These are phyloP conservation scores for Aegilops umbellulata DNA, from an alignment of 176 grass and related monocot genomes.

Conservation along the genomic window DNA sequence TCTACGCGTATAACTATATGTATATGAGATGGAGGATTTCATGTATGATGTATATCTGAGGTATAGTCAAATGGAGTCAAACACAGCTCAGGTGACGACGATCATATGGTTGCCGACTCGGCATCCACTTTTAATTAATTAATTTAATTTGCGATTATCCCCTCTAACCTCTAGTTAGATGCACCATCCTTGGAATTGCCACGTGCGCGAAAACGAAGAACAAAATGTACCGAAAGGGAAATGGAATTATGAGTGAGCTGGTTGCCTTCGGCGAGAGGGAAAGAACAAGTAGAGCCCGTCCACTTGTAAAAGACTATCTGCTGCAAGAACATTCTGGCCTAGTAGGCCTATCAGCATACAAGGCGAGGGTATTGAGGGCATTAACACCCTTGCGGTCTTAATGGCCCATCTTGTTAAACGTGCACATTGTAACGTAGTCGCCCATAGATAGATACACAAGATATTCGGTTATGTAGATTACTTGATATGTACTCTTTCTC, in stretches of 20 bases:
- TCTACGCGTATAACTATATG: not conserved
- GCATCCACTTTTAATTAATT: not conserved
- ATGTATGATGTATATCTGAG: not conserved
- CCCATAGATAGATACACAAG: too few relatives aligned
- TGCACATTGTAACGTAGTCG: too few relatives aligned
- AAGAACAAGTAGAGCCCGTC: constrained; percentile 34
- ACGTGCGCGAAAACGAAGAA: constrained; percentile 12
- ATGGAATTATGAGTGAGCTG: constrained; percentile 9
- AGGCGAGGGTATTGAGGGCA: too few relatives aligned
- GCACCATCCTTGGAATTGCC: not conserved
- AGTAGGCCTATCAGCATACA: too few relatives aligned
- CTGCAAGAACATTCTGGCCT: too few relatives aligned
- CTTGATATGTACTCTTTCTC: too few relatives aligned
- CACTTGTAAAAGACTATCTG: constrained; percentile 39
- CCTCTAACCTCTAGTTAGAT: not conserved
- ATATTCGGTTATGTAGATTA: too few relatives aligned
- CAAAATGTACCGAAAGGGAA: constrained; percentile 27
- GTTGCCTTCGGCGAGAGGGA: constrained; percentile 37
- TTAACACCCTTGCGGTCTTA: too few relatives aligned
- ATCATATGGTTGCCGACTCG: not conserved
- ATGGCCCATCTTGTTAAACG: too few relatives aligned
- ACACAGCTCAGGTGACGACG: not conserved
- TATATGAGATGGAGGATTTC: constrained; percentile 4
- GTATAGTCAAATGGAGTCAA: constrained; percentile 25
- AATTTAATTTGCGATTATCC: not conserved